Conservation (phyloP, 2,329 filamentous ascomycete species). For the Amauroascus niger region DNA sequence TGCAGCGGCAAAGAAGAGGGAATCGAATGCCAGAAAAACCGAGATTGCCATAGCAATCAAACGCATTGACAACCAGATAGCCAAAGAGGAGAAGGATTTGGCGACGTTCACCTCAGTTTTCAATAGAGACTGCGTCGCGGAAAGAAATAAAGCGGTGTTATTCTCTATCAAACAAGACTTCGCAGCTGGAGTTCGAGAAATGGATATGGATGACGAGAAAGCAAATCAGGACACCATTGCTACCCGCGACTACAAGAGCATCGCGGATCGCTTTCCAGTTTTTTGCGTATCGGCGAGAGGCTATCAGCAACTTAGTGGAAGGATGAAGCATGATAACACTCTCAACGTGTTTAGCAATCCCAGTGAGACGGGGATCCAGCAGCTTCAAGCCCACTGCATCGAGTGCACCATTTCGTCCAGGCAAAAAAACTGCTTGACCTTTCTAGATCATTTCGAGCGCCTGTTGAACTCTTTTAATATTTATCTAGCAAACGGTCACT, state of each 20-base stretch:
- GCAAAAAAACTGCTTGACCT: conserved; percentile 37
- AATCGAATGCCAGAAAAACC: background rate
- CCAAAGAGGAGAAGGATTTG: background rate
- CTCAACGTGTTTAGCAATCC: conserved; percentile 43
- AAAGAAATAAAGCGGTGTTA: conserved; percentile 49
- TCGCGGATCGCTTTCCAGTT: conserved; percentile 49
- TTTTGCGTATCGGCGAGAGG: conserved; percentile 56
- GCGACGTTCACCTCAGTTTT: conserved; percentile 25
- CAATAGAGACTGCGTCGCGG: conserved; percentile 39
- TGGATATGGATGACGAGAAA: conserved; percentile 42
- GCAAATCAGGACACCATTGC: conserved; percentile 42
- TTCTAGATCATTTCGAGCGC: conserved; percentile 45
- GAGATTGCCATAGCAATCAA: background rate
- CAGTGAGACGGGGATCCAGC: conserved; percentile 51
- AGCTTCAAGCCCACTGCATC: conserved; percentile 50
- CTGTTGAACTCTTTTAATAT: conserved; percentile 43
- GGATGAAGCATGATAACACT: conserved; percentile 44
- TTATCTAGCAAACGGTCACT: background rate
- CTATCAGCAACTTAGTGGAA: conserved; percentile 53
- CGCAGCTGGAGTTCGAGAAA: conserved; percentile 49
- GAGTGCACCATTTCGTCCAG: conserved; percentile 47
- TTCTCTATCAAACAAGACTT: conserved; percentile 50
- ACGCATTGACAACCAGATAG: background rate
- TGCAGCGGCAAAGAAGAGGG: background rate
- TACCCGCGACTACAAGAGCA: conserved; percentile 48